Percentiles rank a stretch among this genome's conserved stretches.
Evolutionary conservation across 306 rosid genomes (phyloP).

Genomic region (Vigna angularis): DNA sequence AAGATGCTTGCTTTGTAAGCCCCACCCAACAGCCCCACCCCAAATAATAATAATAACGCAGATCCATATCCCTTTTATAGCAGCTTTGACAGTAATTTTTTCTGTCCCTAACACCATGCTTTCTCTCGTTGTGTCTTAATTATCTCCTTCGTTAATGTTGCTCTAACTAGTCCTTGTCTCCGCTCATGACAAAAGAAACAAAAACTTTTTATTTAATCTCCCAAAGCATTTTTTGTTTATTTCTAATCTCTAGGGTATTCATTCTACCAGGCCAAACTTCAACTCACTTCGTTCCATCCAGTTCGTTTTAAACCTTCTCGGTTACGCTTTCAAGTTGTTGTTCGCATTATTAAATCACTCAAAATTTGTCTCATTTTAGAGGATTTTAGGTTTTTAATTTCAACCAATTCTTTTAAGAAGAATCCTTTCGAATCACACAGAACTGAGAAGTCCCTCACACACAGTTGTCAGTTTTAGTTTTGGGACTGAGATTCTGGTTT

Average conservation of each 20-base stretch:
- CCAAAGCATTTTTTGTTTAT: slow-evolving; percentile 8
- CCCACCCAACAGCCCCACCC: background rate
- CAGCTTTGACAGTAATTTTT: slow-evolving; percentile 40
- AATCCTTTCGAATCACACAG: background rate
- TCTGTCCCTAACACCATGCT: slow-evolving; percentile 36
- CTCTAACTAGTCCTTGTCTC: slow-evolving; percentile 29
- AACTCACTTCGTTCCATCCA: background rate
- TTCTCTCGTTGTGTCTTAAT: slow-evolving; percentile 36
- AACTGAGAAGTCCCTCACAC: background rate
- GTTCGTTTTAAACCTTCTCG: background rate
- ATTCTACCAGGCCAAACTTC: background rate
- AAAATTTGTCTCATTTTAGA: background rate
- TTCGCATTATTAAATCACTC: background rate
- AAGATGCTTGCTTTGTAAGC: slow-evolving; percentile 12
- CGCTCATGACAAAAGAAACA: slow-evolving; percentile 15
- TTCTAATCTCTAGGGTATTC: background rate
- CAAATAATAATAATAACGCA: background rate
- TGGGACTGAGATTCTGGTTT: background rate
- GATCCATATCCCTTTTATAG: slow-evolving; percentile 33
- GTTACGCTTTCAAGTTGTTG: background rate
- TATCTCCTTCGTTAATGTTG: slow-evolving; percentile 28
- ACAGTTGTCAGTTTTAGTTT: background rate
- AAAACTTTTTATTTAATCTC: slow-evolving; percentile 14
- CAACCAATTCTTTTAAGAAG: background rate
- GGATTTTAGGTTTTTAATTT: background rate